A percentile compares a stretch with the other conserved stretches of the same genome.
These are phyloP conservation scores for Trypanosoma platydactyli DNA, from an alignment of 208 protist species.

Conservation along the genomic window DNA sequence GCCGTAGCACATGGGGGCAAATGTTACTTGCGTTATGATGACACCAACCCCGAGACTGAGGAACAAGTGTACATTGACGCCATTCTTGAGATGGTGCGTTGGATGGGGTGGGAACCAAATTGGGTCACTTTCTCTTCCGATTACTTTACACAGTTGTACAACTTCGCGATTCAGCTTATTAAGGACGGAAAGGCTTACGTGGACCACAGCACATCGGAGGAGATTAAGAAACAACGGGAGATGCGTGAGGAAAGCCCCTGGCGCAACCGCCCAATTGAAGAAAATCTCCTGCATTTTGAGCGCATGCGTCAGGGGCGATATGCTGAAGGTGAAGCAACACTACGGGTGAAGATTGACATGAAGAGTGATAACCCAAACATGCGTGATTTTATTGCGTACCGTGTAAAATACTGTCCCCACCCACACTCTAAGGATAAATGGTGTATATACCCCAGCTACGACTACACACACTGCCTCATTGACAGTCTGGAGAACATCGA, in stretches of 20 bases:
- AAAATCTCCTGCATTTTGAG: conserved; percentile 92
- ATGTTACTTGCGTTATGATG: conserved; percentile 98
- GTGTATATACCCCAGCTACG: conserved; percentile 99
- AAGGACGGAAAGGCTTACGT: conserved; percentile 97
- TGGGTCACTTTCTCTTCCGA: conserved; percentile 98
- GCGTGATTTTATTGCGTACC: conserved; percentile 99
- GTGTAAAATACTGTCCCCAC: conserved; percentile 97
- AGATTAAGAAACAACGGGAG: conserved; percentile 93
- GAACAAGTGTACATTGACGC: conserved; percentile 97
- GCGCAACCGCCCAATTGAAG: conserved; percentile 89
- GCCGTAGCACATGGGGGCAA: conserved; percentile 92
- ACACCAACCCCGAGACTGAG: conserved; percentile 99
- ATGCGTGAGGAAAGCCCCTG: conserved; percentile 87
- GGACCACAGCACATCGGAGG: conserved; percentile 94
- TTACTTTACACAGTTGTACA: conserved; percentile 99
- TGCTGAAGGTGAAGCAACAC: conserved; percentile 95
- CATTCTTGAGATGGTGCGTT: conserved; percentile 92
- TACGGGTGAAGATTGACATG: conserved; percentile 99
- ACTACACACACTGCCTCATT: conserved; percentile 99
- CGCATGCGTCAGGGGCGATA: conserved; percentile 95
- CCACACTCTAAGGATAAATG: conserved; percentile 95
- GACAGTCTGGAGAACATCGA: conserved; percentile 99
- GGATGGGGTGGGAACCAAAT: conserved; percentile 92
- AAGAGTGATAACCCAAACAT: conserved; percentile 96
- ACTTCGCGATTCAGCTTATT: conserved; percentile 98